Percentiles rank a stretch among this genome's conserved stretches.
phyloP scores from a whole-genome alignment of 371 early-diverging fungal species.

The Smittium mucronatum region DNA sequence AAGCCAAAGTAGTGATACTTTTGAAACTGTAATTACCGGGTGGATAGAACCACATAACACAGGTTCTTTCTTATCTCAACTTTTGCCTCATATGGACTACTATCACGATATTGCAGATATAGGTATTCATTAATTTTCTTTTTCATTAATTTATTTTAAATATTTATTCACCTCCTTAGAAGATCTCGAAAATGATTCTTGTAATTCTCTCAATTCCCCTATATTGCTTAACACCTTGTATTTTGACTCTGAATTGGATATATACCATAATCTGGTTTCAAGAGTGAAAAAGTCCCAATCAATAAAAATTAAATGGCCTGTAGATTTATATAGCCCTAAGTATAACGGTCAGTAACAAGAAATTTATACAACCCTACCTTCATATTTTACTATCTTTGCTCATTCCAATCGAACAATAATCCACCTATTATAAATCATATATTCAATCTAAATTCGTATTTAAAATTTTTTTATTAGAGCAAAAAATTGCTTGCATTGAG shows the following conservation, averaged over 20 bases:
- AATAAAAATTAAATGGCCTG: conserved; percentile 8
- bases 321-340: neutral
- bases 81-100: conserved; percentile 4
- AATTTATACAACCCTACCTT: no score
- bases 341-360: no score
- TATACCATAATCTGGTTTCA: conserved; percentile 4
- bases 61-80: neutral
- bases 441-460: no score
- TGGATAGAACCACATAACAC: conserved; percentile 5
- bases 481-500: neutral
- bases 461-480: no score
- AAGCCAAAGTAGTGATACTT: neutral
- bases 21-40: conserved; percentile 9
- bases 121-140: no score
- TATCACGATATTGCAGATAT: neutral
- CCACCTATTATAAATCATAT: no score
- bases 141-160: no score
- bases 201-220: no score
- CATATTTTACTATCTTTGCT: no score
- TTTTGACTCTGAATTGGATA: neutral
- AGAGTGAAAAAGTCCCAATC: conserved; percentile 4
- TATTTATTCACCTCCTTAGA: no score
- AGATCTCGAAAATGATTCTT: no score
- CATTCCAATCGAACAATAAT: no score
- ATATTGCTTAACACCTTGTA: conserved; percentile 2